phyloP scores from a whole-genome alignment of 805 yeast species.

The Barnettozyma siamensis region DNA sequence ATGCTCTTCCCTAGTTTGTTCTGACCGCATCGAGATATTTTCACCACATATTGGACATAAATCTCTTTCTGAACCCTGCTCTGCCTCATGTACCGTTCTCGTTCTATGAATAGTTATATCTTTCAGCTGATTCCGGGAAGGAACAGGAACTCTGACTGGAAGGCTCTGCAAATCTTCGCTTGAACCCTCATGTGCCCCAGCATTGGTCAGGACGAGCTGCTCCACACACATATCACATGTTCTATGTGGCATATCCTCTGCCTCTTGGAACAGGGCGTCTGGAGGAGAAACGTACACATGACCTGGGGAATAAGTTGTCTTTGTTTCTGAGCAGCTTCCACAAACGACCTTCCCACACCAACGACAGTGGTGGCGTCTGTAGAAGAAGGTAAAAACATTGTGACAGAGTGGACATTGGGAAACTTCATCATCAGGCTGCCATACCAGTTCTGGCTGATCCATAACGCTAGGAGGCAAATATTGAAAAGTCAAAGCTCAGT shows the following conservation, averaged over 20 bases:
- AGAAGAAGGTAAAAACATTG: constrained; percentile 48
- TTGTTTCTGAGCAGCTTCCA: constrained; percentile 53
- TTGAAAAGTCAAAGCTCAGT: too few relatives aligned
- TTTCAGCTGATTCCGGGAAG: constrained; percentile 8
- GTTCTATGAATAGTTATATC: constrained; percentile 9
- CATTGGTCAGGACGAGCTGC: constrained; percentile 36
- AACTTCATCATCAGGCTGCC: constrained; percentile 69
- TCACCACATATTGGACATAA: constrained; percentile 38
- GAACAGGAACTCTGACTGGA: constrained; percentile 10
- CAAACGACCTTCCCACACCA: constrained; percentile 78
- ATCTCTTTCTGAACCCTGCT: constrained; percentile 27
- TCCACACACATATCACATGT: constrained; percentile 72
- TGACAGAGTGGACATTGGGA: constrained; percentile 51
- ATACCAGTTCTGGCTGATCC: constrained; percentile 22
- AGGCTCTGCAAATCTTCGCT: constrained; percentile 13
- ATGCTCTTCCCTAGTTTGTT: constrained; percentile 50
- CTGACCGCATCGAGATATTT: constrained; percentile 14
- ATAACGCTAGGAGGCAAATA: background rate
- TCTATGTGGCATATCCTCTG: constrained; percentile 52
- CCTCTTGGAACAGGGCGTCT: constrained; percentile 39
- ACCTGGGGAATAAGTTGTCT: constrained; percentile 50
- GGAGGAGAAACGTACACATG: constrained; percentile 55
- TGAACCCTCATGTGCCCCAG: constrained; percentile 4
- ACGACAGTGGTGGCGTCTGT: constrained; percentile 79
- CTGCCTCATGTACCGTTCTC: constrained; percentile 2